phyloP scores from a whole-genome alignment of 1,284 basidiomycete species.

The Schizophyllum commune region DNA sequence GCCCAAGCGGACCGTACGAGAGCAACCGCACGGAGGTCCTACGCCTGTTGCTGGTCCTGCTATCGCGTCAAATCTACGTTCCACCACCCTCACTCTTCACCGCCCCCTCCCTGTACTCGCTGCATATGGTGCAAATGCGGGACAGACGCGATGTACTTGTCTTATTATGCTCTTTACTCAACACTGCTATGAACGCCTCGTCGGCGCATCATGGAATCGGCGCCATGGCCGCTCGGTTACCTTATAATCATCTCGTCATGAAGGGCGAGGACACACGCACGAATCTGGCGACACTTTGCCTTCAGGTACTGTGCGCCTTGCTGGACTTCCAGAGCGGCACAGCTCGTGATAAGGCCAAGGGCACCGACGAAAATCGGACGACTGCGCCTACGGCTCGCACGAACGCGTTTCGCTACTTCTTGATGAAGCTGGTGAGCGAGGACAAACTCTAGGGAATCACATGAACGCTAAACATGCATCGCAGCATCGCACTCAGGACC shows the following conservation, averaged over 20 bases:
- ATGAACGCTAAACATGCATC: conserved; percentile 8
- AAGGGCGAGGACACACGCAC: conserved; percentile 75
- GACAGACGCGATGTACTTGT: conserved; percentile 80
- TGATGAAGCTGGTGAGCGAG: conserved; percentile 71
- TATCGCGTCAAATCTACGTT: conserved; percentile 84
- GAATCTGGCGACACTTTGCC: conserved; percentile 61
- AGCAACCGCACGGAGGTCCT: conserved; percentile 82
- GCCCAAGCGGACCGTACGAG: conserved; percentile 57
- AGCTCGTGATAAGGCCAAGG: conserved; percentile 44
- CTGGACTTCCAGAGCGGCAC: conserved; percentile 78
- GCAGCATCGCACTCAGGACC: conserved; percentile 84
- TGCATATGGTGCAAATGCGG: conserved; percentile 70
- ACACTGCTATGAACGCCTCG: conserved; percentile 72
- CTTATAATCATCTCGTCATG: conserved; percentile 87
- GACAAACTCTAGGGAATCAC: neutral
- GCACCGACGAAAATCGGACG: conserved; percentile 33
- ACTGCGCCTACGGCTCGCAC: conserved; percentile 57
- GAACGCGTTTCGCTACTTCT: conserved; percentile 85
- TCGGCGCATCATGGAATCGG: conserved; percentile 44
- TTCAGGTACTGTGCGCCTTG: conserved; percentile 71
- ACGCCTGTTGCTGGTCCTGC: conserved; percentile 75
- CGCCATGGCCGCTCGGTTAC: conserved; percentile 60
- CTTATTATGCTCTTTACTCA: conserved; percentile 84
- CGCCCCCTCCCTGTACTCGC: conserved; percentile 66
- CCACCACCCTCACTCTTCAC: conserved; percentile 64